These are phyloP conservation scores for Podospora pseudopauciseta DNA, from an alignment of 495 filamentous ascomycete species.

Conservation along the genomic window DNA sequence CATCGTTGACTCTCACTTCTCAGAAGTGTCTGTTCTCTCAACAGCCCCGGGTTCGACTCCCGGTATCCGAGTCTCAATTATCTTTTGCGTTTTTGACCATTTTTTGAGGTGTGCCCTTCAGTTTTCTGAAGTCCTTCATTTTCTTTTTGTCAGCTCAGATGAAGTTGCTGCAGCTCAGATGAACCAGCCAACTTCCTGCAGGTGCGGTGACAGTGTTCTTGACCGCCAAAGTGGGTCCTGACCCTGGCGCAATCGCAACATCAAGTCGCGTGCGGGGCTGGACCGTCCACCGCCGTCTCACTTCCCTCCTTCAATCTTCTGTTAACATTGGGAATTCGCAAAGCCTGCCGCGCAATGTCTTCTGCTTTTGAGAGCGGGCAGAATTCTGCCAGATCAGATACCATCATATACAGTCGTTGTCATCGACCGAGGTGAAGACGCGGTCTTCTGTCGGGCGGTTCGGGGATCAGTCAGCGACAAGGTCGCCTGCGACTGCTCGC, in stretches of 20 bases:
- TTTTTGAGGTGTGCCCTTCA: neutral
- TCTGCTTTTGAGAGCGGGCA: neutral
- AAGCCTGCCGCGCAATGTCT: neutral
- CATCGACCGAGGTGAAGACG: neutral
- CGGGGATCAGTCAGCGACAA: neutral
- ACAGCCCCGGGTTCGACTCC: constrained; percentile 6
- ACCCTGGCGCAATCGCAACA: neutral
- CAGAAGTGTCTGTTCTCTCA: constrained; percentile 7
- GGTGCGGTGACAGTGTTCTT: neutral
- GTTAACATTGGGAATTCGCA: neutral
- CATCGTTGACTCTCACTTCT: constrained; percentile 7
- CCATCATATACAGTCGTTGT: neutral
- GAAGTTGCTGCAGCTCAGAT: neutral
- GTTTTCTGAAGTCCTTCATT: neutral
- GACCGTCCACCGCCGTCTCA: neutral
- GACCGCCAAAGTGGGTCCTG: neutral
- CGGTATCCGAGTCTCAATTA: constrained; percentile 4
- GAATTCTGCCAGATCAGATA: neutral
- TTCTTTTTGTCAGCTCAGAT: neutral
- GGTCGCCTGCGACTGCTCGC: no score
- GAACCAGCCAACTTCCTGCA: no score
- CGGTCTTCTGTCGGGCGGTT: neutral
- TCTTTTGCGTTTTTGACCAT: neutral
- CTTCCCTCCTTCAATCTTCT: neutral
- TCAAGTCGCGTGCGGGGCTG: neutral